These are phyloP conservation scores for Xylariaceae sp. DNA, from an alignment of 2,329 filamentous ascomycete species.

Conservation along the genomic window DNA sequence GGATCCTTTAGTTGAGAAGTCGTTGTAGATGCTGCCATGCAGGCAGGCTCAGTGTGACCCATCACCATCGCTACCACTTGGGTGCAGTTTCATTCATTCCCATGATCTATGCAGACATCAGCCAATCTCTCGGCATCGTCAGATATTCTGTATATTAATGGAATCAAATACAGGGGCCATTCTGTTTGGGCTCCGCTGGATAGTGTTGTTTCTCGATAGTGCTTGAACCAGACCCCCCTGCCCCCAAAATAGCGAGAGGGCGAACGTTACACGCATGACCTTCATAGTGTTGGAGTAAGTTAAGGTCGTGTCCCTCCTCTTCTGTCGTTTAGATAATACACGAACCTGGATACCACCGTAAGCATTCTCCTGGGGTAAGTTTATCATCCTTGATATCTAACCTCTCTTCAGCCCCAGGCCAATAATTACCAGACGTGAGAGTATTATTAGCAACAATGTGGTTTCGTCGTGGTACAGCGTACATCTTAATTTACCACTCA, in stretches of 20 bases:
- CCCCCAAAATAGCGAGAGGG: conserved; percentile 5
- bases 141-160: background rate
- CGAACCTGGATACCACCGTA: conserved; percentile 7
- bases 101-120: conserved; percentile 11
- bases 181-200: no score
- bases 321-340: no score
- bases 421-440: no score
- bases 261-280: conserved; percentile 24
- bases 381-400: no score
- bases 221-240: no score
- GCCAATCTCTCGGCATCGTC: conserved; percentile 12
- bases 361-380: no score
- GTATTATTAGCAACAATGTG: no score
- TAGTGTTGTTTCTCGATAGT: no score
- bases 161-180: background rate
- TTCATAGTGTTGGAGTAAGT: conserved; percentile 11
- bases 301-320: no score
- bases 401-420: no score
- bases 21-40: background rate
- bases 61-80: background rate
- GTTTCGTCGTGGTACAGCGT: conserved; percentile 1
- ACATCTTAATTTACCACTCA: conserved; percentile 2
- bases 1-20: no score
- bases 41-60: conserved; percentile 1
- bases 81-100: background rate